Conservation (phyloP, 495 filamentous ascomycete species). For the Jackrogersella multiformis region DNA sequence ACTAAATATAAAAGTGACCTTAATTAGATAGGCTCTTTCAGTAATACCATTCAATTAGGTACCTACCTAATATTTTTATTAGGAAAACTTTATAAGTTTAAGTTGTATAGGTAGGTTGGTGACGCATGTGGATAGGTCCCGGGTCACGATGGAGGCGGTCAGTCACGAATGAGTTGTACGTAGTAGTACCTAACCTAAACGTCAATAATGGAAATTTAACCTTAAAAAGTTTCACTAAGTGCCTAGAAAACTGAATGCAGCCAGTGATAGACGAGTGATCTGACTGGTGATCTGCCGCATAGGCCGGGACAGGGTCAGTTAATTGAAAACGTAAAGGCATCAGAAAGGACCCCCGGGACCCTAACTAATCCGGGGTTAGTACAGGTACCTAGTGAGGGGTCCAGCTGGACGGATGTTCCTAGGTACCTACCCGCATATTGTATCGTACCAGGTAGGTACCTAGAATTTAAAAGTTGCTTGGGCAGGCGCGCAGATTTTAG, state of each 20-base stretch:
- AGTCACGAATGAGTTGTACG: constrained; percentile 2
- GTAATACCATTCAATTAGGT: neutral
- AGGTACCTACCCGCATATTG: constrained; percentile 8
- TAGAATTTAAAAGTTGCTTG: constrained; percentile 17
- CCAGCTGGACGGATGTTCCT: neutral
- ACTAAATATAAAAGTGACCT: too few relatives aligned
- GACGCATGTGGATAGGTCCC: too few relatives aligned
- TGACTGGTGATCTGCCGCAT: constrained; percentile 37
- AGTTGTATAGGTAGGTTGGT: too few relatives aligned
- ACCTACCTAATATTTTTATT: too few relatives aligned
- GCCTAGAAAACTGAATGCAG: constrained; percentile 24
- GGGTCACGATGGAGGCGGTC: constrained; percentile 30
- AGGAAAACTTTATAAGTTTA: too few relatives aligned
- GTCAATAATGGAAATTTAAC: constrained; percentile 14
- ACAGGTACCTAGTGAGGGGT: constrained; percentile 30
- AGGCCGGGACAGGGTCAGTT: constrained; percentile 28
- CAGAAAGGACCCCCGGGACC: constrained; percentile 34
- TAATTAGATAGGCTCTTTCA: neutral
- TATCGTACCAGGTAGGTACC: neutral
- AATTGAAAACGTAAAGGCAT: constrained; percentile 12
- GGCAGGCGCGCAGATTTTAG: constrained; percentile 40
- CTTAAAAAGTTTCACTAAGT: constrained; percentile 16
- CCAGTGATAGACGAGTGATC: constrained; percentile 25
- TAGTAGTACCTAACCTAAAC: neutral
- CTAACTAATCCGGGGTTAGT: constrained; percentile 38